Conservation (phyloP, 768 basidiomycete genomes). For the Tricholoma terreum region DNA sequence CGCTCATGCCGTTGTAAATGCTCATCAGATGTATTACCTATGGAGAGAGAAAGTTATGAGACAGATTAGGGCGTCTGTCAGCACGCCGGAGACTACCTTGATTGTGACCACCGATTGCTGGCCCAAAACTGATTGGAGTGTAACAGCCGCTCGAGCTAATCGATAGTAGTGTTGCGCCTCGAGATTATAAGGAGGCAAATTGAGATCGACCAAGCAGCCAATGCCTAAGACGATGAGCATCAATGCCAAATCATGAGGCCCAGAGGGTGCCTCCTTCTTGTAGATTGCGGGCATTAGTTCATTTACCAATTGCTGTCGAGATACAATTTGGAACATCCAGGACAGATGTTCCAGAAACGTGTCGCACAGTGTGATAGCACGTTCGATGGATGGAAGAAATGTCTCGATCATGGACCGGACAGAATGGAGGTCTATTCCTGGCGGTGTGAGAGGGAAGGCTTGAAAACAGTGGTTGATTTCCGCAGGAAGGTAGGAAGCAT, state of each 20-base stretch:
- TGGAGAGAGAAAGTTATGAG: neutral
- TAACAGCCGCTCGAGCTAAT: constrained; percentile 44
- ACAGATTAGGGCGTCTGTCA: neutral
- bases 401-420: constrained; percentile 42
- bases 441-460: constrained; percentile 44
- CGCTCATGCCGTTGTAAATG: constrained; percentile 52
- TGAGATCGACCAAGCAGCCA: constrained; percentile 46
- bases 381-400: constrained; percentile 42
- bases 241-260: constrained; percentile 49
- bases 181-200: constrained; percentile 43
- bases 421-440: constrained; percentile 28
- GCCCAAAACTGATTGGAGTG: constrained; percentile 42
- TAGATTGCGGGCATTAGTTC: constrained; percentile 48
- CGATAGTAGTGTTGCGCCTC: constrained; percentile 52
- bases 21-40: constrained; percentile 51
- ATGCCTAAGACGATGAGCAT: constrained; percentile 46
- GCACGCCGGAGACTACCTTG: constrained; percentile 27
- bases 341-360: constrained; percentile 47
- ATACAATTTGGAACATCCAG: constrained; percentile 50
- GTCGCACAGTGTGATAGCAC: constrained; percentile 41
- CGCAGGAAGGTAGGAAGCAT: constrained; percentile 42
- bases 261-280: constrained; percentile 35
- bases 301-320: constrained; percentile 41
- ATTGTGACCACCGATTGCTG: constrained; percentile 45
- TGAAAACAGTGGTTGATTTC: constrained; percentile 42